These are phyloP conservation scores for Penicillium sp. DNA, from an alignment of 2,329 filamentous ascomycete species.

Conservation along the genomic window DNA sequence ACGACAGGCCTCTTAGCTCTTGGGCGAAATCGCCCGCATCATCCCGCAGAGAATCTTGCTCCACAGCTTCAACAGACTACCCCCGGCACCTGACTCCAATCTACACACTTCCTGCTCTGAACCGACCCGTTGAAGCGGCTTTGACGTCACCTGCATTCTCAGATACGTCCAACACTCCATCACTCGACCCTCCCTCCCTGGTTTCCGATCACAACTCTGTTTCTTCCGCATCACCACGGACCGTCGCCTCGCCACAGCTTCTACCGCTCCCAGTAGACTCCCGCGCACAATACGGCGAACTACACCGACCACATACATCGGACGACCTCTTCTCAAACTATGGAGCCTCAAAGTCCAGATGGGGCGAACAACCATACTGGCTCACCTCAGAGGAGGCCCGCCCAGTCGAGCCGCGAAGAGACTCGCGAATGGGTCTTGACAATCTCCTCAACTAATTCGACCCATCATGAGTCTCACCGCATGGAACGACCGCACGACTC, in stretches of 20 bases:
- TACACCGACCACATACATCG: conserved; percentile 34
- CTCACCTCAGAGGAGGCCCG: conserved; percentile 30
- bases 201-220: conserved; percentile 71
- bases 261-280: conserved; percentile 49
- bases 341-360: conserved; percentile 33
- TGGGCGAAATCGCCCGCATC: conserved; percentile 25
- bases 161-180: conserved; percentile 63
- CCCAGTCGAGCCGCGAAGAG: conserved; percentile 35
- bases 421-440: conserved; percentile 47
- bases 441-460: conserved; percentile 42
- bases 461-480: conserved; percentile 14
- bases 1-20: conserved; percentile 28
- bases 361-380: conserved; percentile 37
- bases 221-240: conserved; percentile 64
- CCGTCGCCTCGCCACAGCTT: conserved; percentile 46
- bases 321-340: conserved; percentile 28
- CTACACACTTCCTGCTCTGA: conserved; percentile 44
- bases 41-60: conserved; percentile 32
- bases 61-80: conserved; percentile 25
- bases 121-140: conserved; percentile 56
- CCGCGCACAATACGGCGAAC: conserved; percentile 44
- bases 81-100: conserved; percentile 43
- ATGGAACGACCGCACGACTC: conserved; percentile 32
- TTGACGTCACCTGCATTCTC: conserved; percentile 69
- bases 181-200: conserved; percentile 69